Percentiles rank a stretch among this genome's conserved stretches.
Evolutionary conservation across 208 protist genomes (phyloP).

Genomic region (Crithidia fasciculata): DNA sequence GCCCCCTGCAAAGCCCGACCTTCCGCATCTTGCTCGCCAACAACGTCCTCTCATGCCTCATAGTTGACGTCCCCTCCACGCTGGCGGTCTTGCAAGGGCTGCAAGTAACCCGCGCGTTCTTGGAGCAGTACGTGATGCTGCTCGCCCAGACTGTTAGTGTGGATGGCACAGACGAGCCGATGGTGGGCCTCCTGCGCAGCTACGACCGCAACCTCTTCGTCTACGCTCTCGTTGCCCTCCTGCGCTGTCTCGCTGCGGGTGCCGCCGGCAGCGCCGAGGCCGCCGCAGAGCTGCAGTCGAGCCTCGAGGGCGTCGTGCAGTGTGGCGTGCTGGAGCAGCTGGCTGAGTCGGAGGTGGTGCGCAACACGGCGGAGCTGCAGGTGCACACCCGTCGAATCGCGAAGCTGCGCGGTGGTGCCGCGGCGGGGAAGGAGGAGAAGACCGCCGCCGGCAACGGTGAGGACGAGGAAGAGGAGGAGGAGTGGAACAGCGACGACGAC

Average conservation of each 20-base stretch:
- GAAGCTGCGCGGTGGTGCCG: constrained; percentile 16
- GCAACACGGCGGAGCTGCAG: constrained; percentile 37
- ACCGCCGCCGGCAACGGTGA: constrained; percentile 27
- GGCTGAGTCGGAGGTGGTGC: constrained; percentile 39
- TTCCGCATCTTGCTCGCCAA: constrained; percentile 74
- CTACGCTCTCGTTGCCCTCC: constrained; percentile 42
- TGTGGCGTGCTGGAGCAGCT: constrained; percentile 52
- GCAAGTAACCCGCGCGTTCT: constrained; percentile 44
- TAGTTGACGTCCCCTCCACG: constrained; percentile 47
- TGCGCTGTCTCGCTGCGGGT: constrained; percentile 25
- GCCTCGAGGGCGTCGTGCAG: constrained; percentile 49
- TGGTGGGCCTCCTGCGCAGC: constrained; percentile 49
- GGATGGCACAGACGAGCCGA: constrained; percentile 17
- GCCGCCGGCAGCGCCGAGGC: constrained; percentile 10
- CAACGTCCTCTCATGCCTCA: constrained; percentile 63
- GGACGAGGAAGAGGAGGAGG: constrained; percentile 46
- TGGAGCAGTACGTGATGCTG: constrained; percentile 60
- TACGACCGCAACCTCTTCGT: constrained; percentile 81
- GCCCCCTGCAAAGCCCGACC: constrained; percentile 42
- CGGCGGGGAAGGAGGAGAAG: constrained; percentile 1
- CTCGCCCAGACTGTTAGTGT: constrained; percentile 14
- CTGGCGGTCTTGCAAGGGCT: constrained; percentile 42
- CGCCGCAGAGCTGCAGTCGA: constrained; percentile 44
- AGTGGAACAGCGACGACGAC: constrained; percentile 43
- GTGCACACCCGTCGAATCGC: constrained; percentile 31